Evolutionary conservation across 495 filamentous ascomycete genomes (phyloP), one percentile per base, ranked within the genome.

Genomic region (Penicillium chermesinum): DNA sequence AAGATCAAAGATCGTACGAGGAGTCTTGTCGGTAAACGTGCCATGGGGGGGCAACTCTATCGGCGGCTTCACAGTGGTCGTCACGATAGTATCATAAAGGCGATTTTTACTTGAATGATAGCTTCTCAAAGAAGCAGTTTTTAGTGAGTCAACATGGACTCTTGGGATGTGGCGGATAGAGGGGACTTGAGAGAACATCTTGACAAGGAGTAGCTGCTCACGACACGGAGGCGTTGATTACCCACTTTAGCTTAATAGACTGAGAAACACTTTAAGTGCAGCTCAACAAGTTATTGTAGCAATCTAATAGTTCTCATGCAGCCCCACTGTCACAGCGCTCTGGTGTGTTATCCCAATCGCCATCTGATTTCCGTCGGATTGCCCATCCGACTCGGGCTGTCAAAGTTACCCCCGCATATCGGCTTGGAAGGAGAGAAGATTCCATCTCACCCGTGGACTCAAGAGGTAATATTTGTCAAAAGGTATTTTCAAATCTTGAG

Each of bases 1-100:
- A 88, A 81, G 44, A 84, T 69, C 44, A 89, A 72, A 10, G 87
- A 88, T 15, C 89, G 82, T 19, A 94, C 64, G 17, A 95, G 65
- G 14, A 73, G 78, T 16, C 69, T 75, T 2, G 85, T 69, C 4
- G 90, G 87, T 21, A 95, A 73, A 35, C 84, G 70, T 8, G 84
- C 78, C 41, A 93, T 69, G 2, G 85, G 75, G n/a, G 2, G 80
- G 55, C 2, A 59, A 38, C 21, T 59, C 42, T n/a, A 57, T 27
- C 1, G 52, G 47, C 7, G 37, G 52, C 12, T 49, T 41, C 7
- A 49, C 18, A 1, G 39, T n/a, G 14, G 49, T 10, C 9, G 22
- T 12, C 14, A 53, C 9, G 14, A 46, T 50, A 6, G 30, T 45
- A 52, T 57, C 47, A 18, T 60, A 56, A 19, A 57, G 57, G 10